A percentile compares a stretch with the other conserved stretches of the same genome.
Conservation (phyloP, 1,139 yeast species). For the Taphrina wiesneri region DNA sequence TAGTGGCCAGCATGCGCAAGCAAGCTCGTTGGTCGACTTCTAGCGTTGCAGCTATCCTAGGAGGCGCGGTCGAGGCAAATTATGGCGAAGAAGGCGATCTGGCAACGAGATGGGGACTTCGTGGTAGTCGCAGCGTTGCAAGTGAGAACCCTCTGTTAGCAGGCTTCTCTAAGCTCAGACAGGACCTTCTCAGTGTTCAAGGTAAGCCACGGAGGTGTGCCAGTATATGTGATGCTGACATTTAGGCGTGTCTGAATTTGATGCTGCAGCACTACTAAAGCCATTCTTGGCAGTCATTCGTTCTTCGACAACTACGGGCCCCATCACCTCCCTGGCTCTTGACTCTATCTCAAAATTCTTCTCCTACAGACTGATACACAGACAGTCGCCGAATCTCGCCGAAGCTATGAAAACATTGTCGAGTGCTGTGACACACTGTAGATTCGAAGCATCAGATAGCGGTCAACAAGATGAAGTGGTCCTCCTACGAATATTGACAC, state of each 20-base stretch:
- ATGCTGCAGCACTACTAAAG: conserved; percentile 71
- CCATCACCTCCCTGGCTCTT: conserved; percentile 79
- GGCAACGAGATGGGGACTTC: conserved; percentile 43
- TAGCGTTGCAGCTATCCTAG: conserved; percentile 84
- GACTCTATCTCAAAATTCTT: conserved; percentile 72
- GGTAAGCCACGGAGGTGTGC: conserved; percentile 31
- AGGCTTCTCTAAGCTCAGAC: conserved; percentile 75
- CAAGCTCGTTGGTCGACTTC: conserved; percentile 76
- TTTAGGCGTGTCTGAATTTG: conserved; percentile 56
- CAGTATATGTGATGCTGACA: background rate
- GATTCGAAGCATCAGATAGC: conserved; percentile 94
- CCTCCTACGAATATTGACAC: conserved; percentile 71
- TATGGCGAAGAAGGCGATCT: conserved; percentile 47
- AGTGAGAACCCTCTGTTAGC: conserved; percentile 67
- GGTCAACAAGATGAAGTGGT: conserved; percentile 91
- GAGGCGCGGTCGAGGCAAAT: conserved; percentile 52
- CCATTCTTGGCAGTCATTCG: conserved; percentile 87
- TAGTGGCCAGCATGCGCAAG: conserved; percentile 90
- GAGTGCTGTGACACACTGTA: conserved; percentile 84
- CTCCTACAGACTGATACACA: conserved; percentile 58
- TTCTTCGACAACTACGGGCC: conserved; percentile 81
- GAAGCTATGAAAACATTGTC: conserved; percentile 60
- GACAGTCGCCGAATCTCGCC: conserved; percentile 53
- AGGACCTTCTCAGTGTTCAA: conserved; percentile 62
- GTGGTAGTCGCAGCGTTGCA: conserved; percentile 37